phyloP scores from a whole-genome alignment of 768 basidiomycete genomes.

The Rossbeevera mucosa region DNA sequence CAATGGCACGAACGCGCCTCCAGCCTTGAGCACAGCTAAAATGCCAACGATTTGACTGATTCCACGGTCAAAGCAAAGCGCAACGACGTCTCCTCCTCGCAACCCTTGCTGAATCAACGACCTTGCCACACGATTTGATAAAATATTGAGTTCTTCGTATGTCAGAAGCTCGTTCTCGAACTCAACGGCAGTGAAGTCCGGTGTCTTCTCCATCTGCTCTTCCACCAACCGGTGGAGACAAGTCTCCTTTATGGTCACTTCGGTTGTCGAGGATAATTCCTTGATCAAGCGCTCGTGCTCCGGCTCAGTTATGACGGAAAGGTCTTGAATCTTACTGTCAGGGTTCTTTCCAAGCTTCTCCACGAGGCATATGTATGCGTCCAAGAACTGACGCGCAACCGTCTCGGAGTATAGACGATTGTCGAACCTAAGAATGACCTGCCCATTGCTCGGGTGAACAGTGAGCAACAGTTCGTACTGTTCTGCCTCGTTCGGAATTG shows the following conservation, averaged over 20 bases:
- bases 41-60: slow-evolving; percentile 27
- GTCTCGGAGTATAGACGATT: slow-evolving; percentile 28
- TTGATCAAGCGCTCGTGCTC: slow-evolving; percentile 22
- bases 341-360: slow-evolving; percentile 19
- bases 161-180: slow-evolving; percentile 29
- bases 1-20: slow-evolving; percentile 22
- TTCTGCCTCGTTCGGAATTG: slow-evolving; percentile 28
- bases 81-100: slow-evolving; percentile 21
- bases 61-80: slow-evolving; percentile 29
- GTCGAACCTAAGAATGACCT: slow-evolving; percentile 26
- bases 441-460: slow-evolving; percentile 22
- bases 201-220: slow-evolving; percentile 19
- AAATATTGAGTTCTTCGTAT: slow-evolving; percentile 29
- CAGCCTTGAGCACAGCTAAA: slow-evolving; percentile 32
- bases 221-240: slow-evolving; percentile 19
- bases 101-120: slow-evolving; percentile 26
- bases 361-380: slow-evolving; percentile 27
- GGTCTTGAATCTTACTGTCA: slow-evolving; percentile 14
- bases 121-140: slow-evolving; percentile 32
- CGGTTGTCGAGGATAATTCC: slow-evolving; percentile 20
- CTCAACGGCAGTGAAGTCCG: slow-evolving; percentile 20
- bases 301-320: slow-evolving; percentile 11
- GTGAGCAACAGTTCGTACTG: slow-evolving; percentile 22
- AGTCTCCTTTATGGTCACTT: slow-evolving; percentile 11
- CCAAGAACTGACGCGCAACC: slow-evolving; percentile 27